phyloP scores from a whole-genome alignment of 192 early-diverging fungal species.

The Podila verticillata region DNA sequence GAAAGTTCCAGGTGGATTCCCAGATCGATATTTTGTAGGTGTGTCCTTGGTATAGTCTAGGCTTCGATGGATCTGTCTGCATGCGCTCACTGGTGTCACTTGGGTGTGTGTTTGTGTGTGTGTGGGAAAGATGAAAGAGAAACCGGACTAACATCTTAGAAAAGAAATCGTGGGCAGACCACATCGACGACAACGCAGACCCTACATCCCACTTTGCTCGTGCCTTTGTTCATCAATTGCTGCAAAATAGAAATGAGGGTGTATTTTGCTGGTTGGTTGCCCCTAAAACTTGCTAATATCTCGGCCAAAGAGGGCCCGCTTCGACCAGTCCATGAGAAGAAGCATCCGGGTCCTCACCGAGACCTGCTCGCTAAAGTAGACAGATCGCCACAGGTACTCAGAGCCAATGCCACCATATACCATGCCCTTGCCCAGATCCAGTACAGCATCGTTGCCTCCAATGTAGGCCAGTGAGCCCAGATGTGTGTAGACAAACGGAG shows the following conservation, averaged over 20 bases:
- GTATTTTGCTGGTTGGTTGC: background rate
- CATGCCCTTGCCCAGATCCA: slow-evolving; percentile 58
- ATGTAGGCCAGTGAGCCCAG: slow-evolving; percentile 77
- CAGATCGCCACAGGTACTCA: slow-evolving; percentile 66
- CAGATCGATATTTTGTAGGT: background rate
- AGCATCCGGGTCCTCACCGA: slow-evolving; percentile 50
- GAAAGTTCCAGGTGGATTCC: background rate
- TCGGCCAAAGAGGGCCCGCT: slow-evolving; percentile 57
- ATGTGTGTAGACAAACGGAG: slow-evolving; percentile 72
- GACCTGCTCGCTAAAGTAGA: slow-evolving; percentile 68
- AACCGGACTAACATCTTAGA: background rate
- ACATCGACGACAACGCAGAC: too few species aligned
- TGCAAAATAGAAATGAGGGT: background rate
- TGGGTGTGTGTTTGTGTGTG: background rate
- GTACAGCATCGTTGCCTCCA: slow-evolving; percentile 66
- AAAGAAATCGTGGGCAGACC: background rate
- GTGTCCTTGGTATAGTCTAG: background rate
- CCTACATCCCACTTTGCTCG: background rate
- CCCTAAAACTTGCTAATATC: slow-evolving; percentile 57
- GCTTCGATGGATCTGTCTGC: background rate
- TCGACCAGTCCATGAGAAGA: slow-evolving; percentile 55
- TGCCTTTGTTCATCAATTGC: background rate
- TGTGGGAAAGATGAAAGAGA: background rate
- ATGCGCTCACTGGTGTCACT: background rate
- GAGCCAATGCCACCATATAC: slow-evolving; percentile 63